Percentiles rank a stretch among this genome's conserved stretches.
Evolutionary conservation across 768 basidiomycete genomes (phyloP).

Genomic region (Mycena metata): DNA sequence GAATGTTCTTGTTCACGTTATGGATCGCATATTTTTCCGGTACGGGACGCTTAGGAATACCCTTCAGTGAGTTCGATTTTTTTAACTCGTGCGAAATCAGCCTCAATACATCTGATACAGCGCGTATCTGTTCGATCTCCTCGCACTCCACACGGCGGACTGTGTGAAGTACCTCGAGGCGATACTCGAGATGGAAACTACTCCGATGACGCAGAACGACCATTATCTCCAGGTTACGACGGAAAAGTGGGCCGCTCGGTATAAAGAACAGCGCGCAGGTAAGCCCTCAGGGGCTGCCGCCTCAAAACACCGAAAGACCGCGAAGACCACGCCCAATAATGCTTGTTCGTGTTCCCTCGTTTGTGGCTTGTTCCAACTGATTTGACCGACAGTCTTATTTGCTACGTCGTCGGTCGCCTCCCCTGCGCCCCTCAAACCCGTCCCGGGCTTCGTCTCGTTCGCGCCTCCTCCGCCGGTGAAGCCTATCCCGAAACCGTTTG

Average conservation of each 20-base stretch:
- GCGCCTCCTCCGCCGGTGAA: no score
- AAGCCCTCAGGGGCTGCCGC: not conserved
- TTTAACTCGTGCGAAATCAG: no score
- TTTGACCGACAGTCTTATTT: no score
- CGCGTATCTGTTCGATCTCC: not conserved
- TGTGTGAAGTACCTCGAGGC: conserved; percentile 38
- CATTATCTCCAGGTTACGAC: conserved; percentile 46
- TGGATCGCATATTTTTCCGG: not conserved
- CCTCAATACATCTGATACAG: not conserved
- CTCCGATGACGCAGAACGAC: conserved; percentile 54
- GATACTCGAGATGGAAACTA: conserved; percentile 48
- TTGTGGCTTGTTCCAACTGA: no score
- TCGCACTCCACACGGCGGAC: not conserved
- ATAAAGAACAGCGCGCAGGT: conserved; percentile 46
- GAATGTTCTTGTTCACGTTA: conserved; percentile 28
- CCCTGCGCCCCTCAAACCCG: no score
- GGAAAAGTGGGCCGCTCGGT: conserved; percentile 48
- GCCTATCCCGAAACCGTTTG: no score
- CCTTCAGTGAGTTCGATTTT: not conserved
- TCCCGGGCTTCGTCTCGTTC: no score
- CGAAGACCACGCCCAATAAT: no score
- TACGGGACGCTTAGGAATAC: not conserved
- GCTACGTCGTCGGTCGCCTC: no score
- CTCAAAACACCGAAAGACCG: no score
- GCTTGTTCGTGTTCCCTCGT: no score